phyloP scores from a whole-genome alignment of 2,329 filamentous ascomycete species.

The Helminthosporium solani region DNA sequence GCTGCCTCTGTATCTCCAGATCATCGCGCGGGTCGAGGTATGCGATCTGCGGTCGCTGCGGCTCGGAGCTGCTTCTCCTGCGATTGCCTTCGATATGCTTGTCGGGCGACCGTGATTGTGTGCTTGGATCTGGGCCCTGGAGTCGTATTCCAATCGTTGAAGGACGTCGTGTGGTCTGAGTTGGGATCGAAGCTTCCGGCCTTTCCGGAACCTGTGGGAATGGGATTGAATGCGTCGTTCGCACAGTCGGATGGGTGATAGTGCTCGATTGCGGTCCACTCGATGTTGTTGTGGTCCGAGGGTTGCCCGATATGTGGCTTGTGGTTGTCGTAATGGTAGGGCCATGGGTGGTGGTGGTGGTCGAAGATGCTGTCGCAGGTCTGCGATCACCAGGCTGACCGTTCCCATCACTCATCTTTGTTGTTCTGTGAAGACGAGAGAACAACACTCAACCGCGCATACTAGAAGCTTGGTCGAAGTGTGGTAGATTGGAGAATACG shows the following conservation, averaged over 20 bases:
- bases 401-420: constrained; percentile 3
- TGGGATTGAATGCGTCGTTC: constrained; percentile 25
- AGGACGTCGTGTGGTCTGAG: constrained; percentile 19
- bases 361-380: constrained; percentile 20
- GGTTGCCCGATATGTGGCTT: constrained; percentile 19
- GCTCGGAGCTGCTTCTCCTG: constrained; percentile 36
- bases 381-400: not conserved
- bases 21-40: constrained; percentile 23
- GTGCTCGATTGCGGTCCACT: constrained; percentile 28
- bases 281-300: constrained; percentile 21
- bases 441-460: not conserved
- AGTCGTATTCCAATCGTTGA: constrained; percentile 32
- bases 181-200: constrained; percentile 9
- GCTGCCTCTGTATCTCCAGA: constrained; percentile 27
- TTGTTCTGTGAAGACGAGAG: not conserved
- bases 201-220: constrained; percentile 7
- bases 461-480: not conserved
- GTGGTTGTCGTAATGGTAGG: constrained; percentile 33
- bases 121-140: constrained; percentile 13
- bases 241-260: constrained; percentile 29
- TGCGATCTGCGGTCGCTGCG: constrained; percentile 27
- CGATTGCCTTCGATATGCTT: constrained; percentile 19
- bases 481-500: no score
- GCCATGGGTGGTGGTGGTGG: constrained; percentile 30
- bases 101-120: not conserved